These are phyloP conservation scores for Xerophyta viscosa DNA, from an alignment of 106 monocot species.

Conservation along the genomic window DNA sequence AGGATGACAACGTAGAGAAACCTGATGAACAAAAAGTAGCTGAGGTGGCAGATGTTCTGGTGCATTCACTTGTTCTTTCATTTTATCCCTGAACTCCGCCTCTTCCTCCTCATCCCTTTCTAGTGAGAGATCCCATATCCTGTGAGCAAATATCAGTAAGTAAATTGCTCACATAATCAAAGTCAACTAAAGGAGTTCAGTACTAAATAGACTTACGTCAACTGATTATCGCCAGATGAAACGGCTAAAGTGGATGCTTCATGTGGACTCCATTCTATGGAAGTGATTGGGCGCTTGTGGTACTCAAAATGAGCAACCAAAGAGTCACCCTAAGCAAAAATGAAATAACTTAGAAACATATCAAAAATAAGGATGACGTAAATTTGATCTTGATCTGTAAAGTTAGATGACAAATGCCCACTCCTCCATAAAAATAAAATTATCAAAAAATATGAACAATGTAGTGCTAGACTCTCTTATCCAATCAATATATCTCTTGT, in stretches of 20 bases:
- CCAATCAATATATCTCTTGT: no score
- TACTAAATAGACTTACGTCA: conserved; percentile 50
- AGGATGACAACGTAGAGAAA: no score
- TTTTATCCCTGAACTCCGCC: conserved; percentile 74
- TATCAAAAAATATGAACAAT: no score
- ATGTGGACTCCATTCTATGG: conserved; percentile 98
- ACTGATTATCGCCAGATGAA: conserved; percentile 81
- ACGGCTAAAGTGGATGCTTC: conserved; percentile 91
- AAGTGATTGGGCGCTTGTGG: conserved; percentile 84
- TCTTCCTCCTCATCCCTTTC: conserved; percentile 97
- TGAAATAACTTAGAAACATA: background rate
- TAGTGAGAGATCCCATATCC: conserved; percentile 93
- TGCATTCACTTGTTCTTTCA: conserved; percentile 77
- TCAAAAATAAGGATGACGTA: no score
- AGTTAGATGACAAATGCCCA: no score
- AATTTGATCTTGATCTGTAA: no score
- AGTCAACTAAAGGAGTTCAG: background rate
- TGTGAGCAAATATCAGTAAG: conserved; percentile 13
- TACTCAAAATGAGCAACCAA: conserved; percentile 91
- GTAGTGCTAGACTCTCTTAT: no score
- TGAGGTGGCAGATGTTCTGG: conserved; percentile 92
- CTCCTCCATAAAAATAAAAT: no score
- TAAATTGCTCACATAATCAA: no score
- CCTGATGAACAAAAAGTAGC: conserved; percentile 98
- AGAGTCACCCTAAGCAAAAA: conserved; percentile 52